A percentile compares a stretch with the other conserved stretches of the same genome.
These are phyloP conservation scores for Cyberlindnera galapagoensis DNA, from an alignment of 805 yeast genomes.

Conservation along the genomic window DNA sequence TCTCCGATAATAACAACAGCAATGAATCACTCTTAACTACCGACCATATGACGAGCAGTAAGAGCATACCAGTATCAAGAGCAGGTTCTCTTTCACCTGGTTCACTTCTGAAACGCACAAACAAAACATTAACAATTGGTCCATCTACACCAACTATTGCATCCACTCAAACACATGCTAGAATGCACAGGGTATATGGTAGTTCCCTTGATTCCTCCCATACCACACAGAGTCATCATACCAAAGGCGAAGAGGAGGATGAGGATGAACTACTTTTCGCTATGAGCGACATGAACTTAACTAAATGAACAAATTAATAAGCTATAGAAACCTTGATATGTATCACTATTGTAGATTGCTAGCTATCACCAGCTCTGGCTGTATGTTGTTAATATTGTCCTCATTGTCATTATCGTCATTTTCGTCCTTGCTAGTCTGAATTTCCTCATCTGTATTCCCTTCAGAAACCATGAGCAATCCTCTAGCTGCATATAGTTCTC, in stretches of 20 bases:
- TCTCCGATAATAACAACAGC: conserved; percentile 23
- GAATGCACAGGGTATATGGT: conserved; percentile 18
- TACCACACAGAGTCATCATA: conserved; percentile 3
- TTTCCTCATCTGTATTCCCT: not conserved
- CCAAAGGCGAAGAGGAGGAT: conserved; percentile 36
- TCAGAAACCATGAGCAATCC: conserved; percentile 9
- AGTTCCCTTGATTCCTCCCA: conserved; percentile 3
- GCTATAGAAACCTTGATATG: too few species aligned
- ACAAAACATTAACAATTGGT: conserved; percentile 18
- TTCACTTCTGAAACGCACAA: conserved; percentile 10
- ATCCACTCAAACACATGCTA: conserved; percentile 26
- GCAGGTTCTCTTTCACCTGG: conserved; percentile 18
- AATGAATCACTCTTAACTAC: conserved; percentile 16
- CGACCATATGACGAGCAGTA: too few species aligned
- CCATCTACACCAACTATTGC: conserved; percentile 29
- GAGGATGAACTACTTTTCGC: conserved; percentile 64
- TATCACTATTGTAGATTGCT: too few species aligned
- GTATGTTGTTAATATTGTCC: too few species aligned
- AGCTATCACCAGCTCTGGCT: too few species aligned
- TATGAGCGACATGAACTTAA: conserved; percentile 66
- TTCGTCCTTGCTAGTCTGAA: conserved; percentile 11
- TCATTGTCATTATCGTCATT: conserved; percentile 1
- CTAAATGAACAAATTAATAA: conserved; percentile 12
- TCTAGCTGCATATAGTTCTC: conserved; percentile 7
- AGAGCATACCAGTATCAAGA: conserved; percentile 12